Conservation (phyloP, 2,329 filamentous ascomycete species). For the Mollisiaceae sp. region DNA sequence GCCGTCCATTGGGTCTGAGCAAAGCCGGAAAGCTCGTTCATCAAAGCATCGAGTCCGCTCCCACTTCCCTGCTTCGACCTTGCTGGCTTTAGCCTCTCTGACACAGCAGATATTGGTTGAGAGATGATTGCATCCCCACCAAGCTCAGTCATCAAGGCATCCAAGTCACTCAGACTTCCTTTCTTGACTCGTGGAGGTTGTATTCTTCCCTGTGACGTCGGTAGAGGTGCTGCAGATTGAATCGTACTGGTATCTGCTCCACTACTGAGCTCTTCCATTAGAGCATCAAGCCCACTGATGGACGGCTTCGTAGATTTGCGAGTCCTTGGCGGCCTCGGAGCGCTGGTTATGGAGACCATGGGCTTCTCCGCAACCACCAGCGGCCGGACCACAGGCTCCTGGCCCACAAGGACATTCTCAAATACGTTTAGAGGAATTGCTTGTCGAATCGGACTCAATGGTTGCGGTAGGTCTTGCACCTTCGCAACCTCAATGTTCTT, state of each 20-base stretch:
- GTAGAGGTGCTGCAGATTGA: background rate
- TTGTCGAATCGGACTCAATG: background rate
- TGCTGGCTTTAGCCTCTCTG: background rate
- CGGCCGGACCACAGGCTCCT: background rate
- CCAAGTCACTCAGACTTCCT: constrained; percentile 1
- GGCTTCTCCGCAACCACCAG: background rate
- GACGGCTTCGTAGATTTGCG: constrained; percentile 5
- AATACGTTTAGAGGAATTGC: background rate
- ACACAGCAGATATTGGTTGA: background rate
- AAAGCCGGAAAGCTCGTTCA: constrained; percentile 2
- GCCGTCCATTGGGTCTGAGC: background rate
- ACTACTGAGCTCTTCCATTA: background rate
- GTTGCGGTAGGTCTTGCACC: background rate
- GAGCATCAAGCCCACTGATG: background rate
- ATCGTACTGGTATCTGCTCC: background rate
- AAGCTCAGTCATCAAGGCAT: constrained; percentile 1
- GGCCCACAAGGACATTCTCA: background rate
- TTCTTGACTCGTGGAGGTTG: constrained; percentile 9
- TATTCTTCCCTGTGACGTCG: background rate
- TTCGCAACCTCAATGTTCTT: background rate
- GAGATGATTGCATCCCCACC: background rate
- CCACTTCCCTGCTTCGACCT: constrained; percentile 1
- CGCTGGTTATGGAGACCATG: background rate
- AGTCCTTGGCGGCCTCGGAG: background rate
- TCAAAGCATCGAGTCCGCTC: background rate